Evolutionary conservation across 164 flowering plant species (phyloP), one percentile per base, ranked within the genome.

Genomic region (Aristolochia contorta): DNA sequence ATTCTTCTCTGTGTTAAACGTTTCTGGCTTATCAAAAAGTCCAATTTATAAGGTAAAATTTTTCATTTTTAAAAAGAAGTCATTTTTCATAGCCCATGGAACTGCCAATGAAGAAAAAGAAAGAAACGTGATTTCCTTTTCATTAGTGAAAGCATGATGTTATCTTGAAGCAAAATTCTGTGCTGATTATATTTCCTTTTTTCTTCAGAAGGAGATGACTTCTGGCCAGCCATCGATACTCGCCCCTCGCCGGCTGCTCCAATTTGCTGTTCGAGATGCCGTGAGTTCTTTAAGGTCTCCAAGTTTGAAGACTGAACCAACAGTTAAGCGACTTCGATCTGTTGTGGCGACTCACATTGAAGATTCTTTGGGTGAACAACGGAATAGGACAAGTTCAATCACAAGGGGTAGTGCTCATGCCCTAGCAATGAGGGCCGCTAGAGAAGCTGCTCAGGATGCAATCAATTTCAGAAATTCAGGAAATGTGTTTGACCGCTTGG

Each of bases 211-310:
- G 74, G 90, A 78, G 20, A 65, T 56, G 51, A 71, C 57, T 9
- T 53, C 56, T 53, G 59, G 78, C 56, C 81, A 75, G 58, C 67
- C 76, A 56, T 63, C 67, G 10, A 58, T 72, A 50, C 74, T 33
- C 70, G 97, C 91, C 9, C 76, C 97, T 57, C 74, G 91, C 16
- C 77, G 99, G 67, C 74, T 93, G 43, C 93, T 90, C 65, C 97
- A 93, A 49, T 90, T 81, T 85, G 99, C 99, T 48, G 87, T 93
- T 6, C 70, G 97, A 60, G 99, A 93, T 69, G 99, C 99, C 0
- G 85, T 91, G 47, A 91, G 75, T 52, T 76, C 80, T 68, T 54
- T 76, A 13, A 72, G 76, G 63, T 67, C 88, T 24, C 63, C 86
- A n/a, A 75, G 47, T 66, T 53, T 65, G 19, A 59, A 60, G 45